phyloP scores from a whole-genome alignment of 2,329 filamentous ascomycete species.

The Coleophoma crateriformis region DNA sequence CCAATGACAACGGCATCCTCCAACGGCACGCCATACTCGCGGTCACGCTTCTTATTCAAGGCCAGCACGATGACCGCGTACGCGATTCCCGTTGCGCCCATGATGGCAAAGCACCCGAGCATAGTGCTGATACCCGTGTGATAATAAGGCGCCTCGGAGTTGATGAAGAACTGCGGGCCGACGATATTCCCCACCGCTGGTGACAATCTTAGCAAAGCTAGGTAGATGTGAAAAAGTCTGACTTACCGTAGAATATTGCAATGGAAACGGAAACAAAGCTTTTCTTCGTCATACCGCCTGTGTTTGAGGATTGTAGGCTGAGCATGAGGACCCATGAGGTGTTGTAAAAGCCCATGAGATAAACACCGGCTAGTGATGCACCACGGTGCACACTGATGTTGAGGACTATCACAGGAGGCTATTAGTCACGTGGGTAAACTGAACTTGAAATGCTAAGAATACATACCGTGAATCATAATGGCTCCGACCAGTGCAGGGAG shows the following conservation, averaged over 20 bases:
- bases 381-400: slow-evolving; percentile 37
- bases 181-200: not conserved
- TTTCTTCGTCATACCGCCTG: slow-evolving; percentile 60
- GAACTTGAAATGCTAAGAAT: slow-evolving; percentile 5
- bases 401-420: not conserved
- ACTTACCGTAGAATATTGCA: not conserved
- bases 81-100: too few relatives aligned
- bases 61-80: too few relatives aligned
- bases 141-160: too few relatives aligned
- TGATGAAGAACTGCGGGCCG: not conserved
- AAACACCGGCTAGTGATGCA: slow-evolving; percentile 54
- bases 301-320: slow-evolving; percentile 55
- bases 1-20: too few relatives aligned
- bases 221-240: not conserved
- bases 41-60: too few relatives aligned
- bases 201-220: not conserved
- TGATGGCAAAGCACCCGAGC: too few relatives aligned
- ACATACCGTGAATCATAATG: slow-evolving; percentile 48
- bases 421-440: not conserved
- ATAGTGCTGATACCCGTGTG: too few relatives aligned
- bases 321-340: not conserved
- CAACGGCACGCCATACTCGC: too few relatives aligned
- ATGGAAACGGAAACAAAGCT: slow-evolving; percentile 25
- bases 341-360: slow-evolving; percentile 35
- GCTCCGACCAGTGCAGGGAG: slow-evolving; percentile 52